Conservation (phyloP, 257 asterid genomes). For the Fraxinus cuspidata region DNA sequence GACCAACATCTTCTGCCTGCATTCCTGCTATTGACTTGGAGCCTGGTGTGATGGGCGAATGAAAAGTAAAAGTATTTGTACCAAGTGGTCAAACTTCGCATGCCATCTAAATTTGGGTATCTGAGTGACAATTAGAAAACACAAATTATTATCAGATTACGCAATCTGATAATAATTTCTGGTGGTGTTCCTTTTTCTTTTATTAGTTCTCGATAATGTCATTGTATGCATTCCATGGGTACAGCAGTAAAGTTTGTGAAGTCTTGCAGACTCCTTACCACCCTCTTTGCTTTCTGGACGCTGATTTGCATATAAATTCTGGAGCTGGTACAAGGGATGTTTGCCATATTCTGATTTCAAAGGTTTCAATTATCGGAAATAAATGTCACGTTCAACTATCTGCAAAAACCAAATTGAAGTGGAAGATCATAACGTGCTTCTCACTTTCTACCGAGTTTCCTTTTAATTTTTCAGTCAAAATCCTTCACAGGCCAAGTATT, state of each 20-base stretch:
- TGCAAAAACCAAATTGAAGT: too few species aligned
- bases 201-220: background rate
- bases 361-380: too few species aligned
- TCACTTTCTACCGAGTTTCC: too few species aligned
- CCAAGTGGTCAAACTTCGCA: background rate
- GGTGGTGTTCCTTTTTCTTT: background rate
- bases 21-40: background rate
- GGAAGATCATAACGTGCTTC: too few species aligned
- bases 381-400: too few species aligned
- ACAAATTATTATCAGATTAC: background rate
- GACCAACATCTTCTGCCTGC: conserved; percentile 41
- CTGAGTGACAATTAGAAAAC: background rate
- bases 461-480: too few species aligned
- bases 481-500: too few species aligned
- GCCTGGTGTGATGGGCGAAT: background rate
- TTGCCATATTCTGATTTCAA: too few species aligned
- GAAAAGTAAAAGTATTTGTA: background rate
- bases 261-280: background rate
- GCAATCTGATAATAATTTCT: background rate
- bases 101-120: background rate
- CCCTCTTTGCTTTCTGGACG: background rate
- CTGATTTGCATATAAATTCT: background rate
- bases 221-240: background rate
- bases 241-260: background rate
- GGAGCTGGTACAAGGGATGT: background rate